These are phyloP conservation scores for Chaetoceros muelleri DNA, from an alignment of 108 stramenopile species.

Conservation along the genomic window DNA sequence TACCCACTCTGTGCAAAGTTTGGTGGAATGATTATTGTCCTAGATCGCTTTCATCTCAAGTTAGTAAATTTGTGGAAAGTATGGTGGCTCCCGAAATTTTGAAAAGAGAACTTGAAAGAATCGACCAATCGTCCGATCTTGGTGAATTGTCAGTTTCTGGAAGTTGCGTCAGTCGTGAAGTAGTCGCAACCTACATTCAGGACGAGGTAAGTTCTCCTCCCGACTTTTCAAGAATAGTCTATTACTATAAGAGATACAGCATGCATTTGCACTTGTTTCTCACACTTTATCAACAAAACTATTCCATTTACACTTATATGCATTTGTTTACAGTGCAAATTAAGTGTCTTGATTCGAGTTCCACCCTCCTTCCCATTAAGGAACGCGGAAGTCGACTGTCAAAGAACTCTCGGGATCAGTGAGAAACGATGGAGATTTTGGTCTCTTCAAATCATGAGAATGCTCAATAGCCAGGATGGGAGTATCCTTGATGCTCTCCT, in stretches of 20 bases:
- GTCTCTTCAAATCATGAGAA: slow-evolving; percentile 68
- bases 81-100: slow-evolving; percentile 63
- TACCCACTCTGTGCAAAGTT: slow-evolving; percentile 60
- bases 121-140: slow-evolving; percentile 35
- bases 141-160: slow-evolving; percentile 74
- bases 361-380: slow-evolving; percentile 71
- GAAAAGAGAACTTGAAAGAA: slow-evolving; percentile 44
- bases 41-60: slow-evolving; percentile 25
- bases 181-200: slow-evolving; percentile 69
- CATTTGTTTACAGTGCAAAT: too few species aligned
- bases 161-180: slow-evolving; percentile 53
- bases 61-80: slow-evolving; percentile 57
- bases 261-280: too few species aligned
- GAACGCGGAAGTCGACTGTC: slow-evolving; percentile 74
- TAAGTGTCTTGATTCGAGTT: slow-evolving; percentile 54
- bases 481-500: slow-evolving; percentile 82
- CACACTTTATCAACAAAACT: too few species aligned
- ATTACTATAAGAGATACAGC: too few species aligned
- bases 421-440: slow-evolving; percentile 66
- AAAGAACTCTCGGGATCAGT: slow-evolving; percentile 66
- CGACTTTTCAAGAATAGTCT: too few species aligned
- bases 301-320: too few species aligned
- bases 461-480: slow-evolving; percentile 81
- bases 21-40: slow-evolving; percentile 81
- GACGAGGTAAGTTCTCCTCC: too few species aligned